A percentile compares a stretch with the other conserved stretches of the same genome.
phyloP scores from a whole-genome alignment of 805 yeast species.

The Metschnikowia peoriensis region DNA sequence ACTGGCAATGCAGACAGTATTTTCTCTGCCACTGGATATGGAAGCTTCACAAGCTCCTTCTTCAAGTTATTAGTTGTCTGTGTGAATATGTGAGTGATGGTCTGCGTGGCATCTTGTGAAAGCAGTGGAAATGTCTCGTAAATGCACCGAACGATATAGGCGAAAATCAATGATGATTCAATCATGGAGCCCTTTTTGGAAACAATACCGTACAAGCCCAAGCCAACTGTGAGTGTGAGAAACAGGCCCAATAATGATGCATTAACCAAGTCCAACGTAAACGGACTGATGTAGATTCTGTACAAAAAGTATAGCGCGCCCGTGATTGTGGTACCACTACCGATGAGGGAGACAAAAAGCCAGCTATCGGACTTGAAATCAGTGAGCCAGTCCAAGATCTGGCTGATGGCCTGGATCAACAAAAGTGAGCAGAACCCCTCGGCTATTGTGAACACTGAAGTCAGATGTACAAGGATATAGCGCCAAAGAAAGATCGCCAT shows the following conservation, averaged over 20 bases:
- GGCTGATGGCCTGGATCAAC: constrained; percentile 90
- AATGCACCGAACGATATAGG: constrained; percentile 88
- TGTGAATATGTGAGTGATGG: constrained; percentile 31
- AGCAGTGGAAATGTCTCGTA: constrained; percentile 91
- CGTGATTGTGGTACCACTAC: constrained; percentile 73
- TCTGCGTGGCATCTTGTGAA: constrained; percentile 47
- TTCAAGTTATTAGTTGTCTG: constrained; percentile 34
- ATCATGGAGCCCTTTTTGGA: constrained; percentile 85
- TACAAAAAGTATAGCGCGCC: constrained; percentile 75
- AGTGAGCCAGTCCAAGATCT: constrained; percentile 70
- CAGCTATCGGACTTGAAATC: constrained; percentile 65
- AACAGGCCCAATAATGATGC: constrained; percentile 87
- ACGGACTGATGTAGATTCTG: constrained; percentile 77
- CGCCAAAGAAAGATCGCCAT: constrained; percentile 64
- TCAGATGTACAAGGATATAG: constrained; percentile 66
- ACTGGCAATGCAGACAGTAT: constrained; percentile 38
- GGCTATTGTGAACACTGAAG: constrained; percentile 82
- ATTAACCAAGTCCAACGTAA: constrained; percentile 63
- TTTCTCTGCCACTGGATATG: constrained; percentile 30
- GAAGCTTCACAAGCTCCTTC: constrained; percentile 36
- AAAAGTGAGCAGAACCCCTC: constrained; percentile 93
- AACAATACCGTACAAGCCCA: constrained; percentile 81
- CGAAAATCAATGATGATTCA: constrained; percentile 81
- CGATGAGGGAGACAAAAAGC: constrained; percentile 69
- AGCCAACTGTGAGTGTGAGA: constrained; percentile 67